Conservation (phyloP, 805 yeast species). For the Cyberlindnera maritima region DNA sequence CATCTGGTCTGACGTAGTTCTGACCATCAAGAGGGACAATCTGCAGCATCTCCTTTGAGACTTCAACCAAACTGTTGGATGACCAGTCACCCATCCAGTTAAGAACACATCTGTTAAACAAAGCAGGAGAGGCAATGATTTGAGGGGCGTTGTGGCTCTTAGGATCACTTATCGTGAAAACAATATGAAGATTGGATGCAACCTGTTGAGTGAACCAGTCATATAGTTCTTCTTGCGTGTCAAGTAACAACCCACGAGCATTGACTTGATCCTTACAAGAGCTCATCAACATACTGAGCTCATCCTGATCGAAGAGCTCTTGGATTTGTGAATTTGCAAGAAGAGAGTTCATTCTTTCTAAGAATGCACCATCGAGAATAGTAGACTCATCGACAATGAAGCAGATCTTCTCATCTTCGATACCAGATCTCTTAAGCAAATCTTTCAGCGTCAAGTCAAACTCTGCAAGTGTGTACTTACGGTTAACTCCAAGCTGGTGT, state of each 20-base stretch:
- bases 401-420: constrained; percentile 60
- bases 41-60: constrained; percentile 43
- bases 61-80: constrained; percentile 41
- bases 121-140: constrained; percentile 77
- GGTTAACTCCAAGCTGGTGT: constrained; percentile 54
- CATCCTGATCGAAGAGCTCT: constrained; percentile 81
- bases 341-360: constrained; percentile 91
- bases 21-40: constrained; percentile 53
- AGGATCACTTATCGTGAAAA: constrained; percentile 69
- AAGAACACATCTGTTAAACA: constrained; percentile 84
- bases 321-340: constrained; percentile 92
- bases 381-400: constrained; percentile 80
- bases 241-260: constrained; percentile 59
- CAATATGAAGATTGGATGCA: constrained; percentile 73
- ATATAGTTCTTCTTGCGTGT: constrained; percentile 66
- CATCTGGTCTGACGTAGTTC: constrained; percentile 36
- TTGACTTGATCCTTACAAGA: constrained; percentile 56
- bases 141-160: constrained; percentile 35
- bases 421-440: constrained; percentile 48
- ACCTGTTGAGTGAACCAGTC: constrained; percentile 72
- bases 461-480: constrained; percentile 52
- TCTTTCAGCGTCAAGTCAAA: constrained; percentile 65
- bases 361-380: constrained; percentile 69
- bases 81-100: constrained; percentile 92
- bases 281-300: constrained; percentile 47